Percentiles rank a stretch among this genome's conserved stretches.
These are phyloP conservation scores for Podaxis sp. DNA, from an alignment of 768 basidiomycete genomes.

Conservation along the genomic window DNA sequence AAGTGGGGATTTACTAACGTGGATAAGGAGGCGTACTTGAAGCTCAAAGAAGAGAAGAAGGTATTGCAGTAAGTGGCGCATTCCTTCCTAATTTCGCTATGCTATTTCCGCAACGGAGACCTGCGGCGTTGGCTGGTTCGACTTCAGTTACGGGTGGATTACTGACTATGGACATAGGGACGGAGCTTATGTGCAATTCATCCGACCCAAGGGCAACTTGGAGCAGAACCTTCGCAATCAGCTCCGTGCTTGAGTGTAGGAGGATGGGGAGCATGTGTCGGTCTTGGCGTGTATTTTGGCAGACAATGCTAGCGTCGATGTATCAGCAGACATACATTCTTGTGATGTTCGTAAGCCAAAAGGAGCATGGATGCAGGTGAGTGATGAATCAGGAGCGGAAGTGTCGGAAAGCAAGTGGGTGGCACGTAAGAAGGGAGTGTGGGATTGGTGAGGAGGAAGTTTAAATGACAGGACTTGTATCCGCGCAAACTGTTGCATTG, in stretches of 20 bases:
- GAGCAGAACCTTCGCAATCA: constrained; percentile 85
- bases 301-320: constrained; percentile 5
- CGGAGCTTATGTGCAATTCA: constrained; percentile 94
- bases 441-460: constrained; percentile 7
- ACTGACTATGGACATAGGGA: constrained; percentile 50
- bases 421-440: constrained; percentile 9
- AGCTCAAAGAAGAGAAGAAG: constrained; percentile 87
- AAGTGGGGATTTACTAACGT: constrained; percentile 99
- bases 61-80: constrained; percentile 72
- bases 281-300: not conserved
- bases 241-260: constrained; percentile 59
- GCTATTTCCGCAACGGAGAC: not conserved
- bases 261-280: constrained; percentile 10
- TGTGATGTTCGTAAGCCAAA: not conserved
- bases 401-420: not conserved
- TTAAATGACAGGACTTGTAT: constrained; percentile 16
- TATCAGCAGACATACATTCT: not conserved
- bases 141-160: not conserved
- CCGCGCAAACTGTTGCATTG: constrained; percentile 21
- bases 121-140: not conserved
- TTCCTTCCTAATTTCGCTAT: not conserved
- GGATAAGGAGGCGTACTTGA: constrained; percentile 82
- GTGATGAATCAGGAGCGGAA: not conserved
- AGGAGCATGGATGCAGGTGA: not conserved
- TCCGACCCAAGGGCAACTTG: constrained; percentile 83